phyloP scores from a whole-genome alignment of 2,329 filamentous ascomycete genomes.

The Helotiales sp. region DNA sequence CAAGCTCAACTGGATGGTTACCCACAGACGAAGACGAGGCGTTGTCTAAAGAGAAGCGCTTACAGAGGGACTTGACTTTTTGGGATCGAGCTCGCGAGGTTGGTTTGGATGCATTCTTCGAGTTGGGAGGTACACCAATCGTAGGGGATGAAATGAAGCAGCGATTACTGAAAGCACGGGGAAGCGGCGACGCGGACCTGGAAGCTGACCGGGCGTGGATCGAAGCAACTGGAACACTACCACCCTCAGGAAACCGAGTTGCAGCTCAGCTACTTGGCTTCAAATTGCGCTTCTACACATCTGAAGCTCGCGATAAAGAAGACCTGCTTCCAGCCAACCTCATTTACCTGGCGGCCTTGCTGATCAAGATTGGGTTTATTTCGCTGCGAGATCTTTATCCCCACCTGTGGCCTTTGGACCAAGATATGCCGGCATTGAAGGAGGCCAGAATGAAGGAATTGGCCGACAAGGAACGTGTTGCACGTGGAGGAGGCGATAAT shows the following conservation, averaged over 20 bases:
- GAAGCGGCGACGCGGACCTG: conserved; percentile 39
- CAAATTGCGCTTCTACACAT: conserved; percentile 94
- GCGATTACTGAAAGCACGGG: conserved; percentile 43
- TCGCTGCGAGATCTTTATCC: conserved; percentile 88
- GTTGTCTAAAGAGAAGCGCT: conserved; percentile 54
- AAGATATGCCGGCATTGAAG: conserved; percentile 75
- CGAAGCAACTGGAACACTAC: conserved; percentile 74
- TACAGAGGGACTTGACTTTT: conserved; percentile 70
- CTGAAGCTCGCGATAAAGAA: conserved; percentile 68
- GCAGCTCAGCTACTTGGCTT: conserved; percentile 95
- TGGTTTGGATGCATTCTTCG: conserved; percentile 84
- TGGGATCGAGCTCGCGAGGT: conserved; percentile 77
- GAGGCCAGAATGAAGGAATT: conserved; percentile 72
- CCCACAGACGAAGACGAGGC: conserved; percentile 69
- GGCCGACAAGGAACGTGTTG: conserved; percentile 72
- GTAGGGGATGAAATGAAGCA: conserved; percentile 55
- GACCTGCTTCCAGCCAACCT: conserved; percentile 89
- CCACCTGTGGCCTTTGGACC: conserved; percentile 84
- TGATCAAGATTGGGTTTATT: conserved; percentile 97
- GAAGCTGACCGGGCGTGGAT: conserved; percentile 73
- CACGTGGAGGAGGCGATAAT: conserved; percentile 72
- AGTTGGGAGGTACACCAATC: conserved; percentile 73
- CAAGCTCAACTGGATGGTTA: conserved; percentile 63
- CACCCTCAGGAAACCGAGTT: conserved; percentile 82
- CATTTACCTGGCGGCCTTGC: conserved; percentile 84